Evolutionary conservation across 495 filamentous ascomycete genomes (phyloP).

Genomic region (Podospora bellae-mahoneyi): DNA sequence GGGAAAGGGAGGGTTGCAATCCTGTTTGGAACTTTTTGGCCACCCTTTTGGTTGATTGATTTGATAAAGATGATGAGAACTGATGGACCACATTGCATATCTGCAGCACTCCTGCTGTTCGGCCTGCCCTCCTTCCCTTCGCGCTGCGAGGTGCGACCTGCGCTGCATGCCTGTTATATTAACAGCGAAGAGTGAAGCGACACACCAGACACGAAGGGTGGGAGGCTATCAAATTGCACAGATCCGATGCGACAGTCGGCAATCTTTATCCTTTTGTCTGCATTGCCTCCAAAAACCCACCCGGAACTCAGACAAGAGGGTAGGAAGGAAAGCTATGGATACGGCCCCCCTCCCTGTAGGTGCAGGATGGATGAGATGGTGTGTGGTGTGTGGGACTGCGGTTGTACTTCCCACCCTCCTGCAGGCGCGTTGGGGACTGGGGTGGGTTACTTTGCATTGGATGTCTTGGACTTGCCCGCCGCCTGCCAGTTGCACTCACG

Average conservation of each 20-base stretch:
- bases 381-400: too few species aligned
- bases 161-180: neutral
- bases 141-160: too few species aligned
- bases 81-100: neutral
- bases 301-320: neutral
- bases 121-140: too few species aligned
- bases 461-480: neutral
- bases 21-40: neutral
- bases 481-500: neutral
- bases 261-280: neutral
- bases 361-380: neutral
- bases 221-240: neutral
- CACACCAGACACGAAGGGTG: neutral
- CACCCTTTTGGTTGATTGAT: neutral
- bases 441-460: neutral
- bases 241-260: neutral
- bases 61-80: neutral
- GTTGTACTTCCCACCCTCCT: neutral
- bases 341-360: neutral
- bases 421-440: neutral
- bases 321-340: neutral
- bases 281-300: neutral
- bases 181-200: neutral
- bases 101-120: neutral
- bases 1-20: neutral